Base-by-base conservation (phyloP, 2,329 filamentous ascomycete genomes). In the Ceratocystis ficicola region DNA sequence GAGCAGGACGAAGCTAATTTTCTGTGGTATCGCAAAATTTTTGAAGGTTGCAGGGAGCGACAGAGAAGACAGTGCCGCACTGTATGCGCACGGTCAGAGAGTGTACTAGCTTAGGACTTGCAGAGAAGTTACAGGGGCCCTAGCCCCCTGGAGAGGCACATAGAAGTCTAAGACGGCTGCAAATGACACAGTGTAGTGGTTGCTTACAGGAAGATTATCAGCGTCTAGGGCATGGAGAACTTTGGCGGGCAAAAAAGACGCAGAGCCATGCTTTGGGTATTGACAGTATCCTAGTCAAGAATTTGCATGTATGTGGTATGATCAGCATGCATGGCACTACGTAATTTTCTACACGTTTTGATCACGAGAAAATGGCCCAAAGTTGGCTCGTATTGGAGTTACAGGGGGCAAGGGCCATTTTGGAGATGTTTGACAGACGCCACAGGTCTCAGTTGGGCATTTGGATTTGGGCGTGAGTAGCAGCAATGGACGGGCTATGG, bases 1-100 rank as follows among this genome's bases (percentile, higher is more conserved):
- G 20, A 50, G 44, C 25, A 32, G 17, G 10, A n/a, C 25, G 22
- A 44, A 48, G 64, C 41, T 48, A 44, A 12, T 48, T 62, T 66
- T 36, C 28, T 50, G n/a, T 48, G 48, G 5, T 32, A 25, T 67
- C 62, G 62, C 55, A 67, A 67, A 67, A 44, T 62, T 64, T 67
- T 67, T 67, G 65, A 67, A 61, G 50, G 44, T 46, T 46, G 55
- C 65, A 62, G 50, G 22, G 20, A n/a, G 55, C 6, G 5, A 52
- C 20, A 15, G 55, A 4, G 20, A 7, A 30, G 28, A 59, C 55
- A 36, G 55, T 59, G 2, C 17, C 10, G 55, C 28, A 59, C 28
- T 15, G 55, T 59, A 8, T 59, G 15, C 12, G 5, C n/a, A 52
- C n/a, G 48, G 22, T n/a, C n/a, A 4, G 1, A 36, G 1, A 52